These are phyloP conservation scores for Tetratostichococcus sp. DNA, from an alignment of 139 green algal genomes.

Conservation along the genomic window DNA sequence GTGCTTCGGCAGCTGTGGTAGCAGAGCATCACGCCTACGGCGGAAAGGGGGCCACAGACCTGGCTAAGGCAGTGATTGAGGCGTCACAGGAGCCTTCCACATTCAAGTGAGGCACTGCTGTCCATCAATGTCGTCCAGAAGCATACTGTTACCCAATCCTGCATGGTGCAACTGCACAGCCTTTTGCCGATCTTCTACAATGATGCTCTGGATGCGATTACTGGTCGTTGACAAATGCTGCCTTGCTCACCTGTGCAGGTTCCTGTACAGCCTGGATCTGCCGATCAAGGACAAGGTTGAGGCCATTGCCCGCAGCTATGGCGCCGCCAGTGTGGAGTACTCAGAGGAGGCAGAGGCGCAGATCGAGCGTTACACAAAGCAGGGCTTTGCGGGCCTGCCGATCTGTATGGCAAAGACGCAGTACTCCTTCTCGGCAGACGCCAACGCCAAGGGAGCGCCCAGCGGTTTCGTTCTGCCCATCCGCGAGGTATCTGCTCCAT, in stretches of 20 bases:
- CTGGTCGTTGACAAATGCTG: no score
- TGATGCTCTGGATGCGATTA: no score
- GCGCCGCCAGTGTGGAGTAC: constrained; percentile 79
- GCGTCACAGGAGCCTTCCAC: constrained; percentile 53
- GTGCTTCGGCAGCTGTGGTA: constrained; percentile 79
- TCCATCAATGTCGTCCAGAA: constrained; percentile 68
- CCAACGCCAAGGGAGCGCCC: constrained; percentile 76
- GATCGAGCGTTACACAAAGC: constrained; percentile 71
- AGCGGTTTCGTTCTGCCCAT: constrained; percentile 89
- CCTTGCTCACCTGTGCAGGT: no score
- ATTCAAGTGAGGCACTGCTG: constrained; percentile 85
- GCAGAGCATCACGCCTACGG: constrained; percentile 86
- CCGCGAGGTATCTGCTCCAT: constrained; percentile 17
- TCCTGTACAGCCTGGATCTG: constrained; percentile 19
- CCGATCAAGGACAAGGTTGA: constrained; percentile 88
- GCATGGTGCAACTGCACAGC: no score
- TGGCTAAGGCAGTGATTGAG: constrained; percentile 78
- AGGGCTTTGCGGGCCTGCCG: constrained; percentile 87
- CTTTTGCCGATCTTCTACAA: no score
- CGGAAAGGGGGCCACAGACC: constrained; percentile 77
- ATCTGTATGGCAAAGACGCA: constrained; percentile 99
- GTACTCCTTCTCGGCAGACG: constrained; percentile 89
- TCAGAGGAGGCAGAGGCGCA: constrained; percentile 60
- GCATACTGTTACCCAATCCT: no score
- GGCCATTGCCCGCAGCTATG: constrained; percentile 90